These are phyloP conservation scores for Leptomonas pyrrhocoris DNA, from an alignment of 208 protist genomes.

Conservation along the genomic window DNA sequence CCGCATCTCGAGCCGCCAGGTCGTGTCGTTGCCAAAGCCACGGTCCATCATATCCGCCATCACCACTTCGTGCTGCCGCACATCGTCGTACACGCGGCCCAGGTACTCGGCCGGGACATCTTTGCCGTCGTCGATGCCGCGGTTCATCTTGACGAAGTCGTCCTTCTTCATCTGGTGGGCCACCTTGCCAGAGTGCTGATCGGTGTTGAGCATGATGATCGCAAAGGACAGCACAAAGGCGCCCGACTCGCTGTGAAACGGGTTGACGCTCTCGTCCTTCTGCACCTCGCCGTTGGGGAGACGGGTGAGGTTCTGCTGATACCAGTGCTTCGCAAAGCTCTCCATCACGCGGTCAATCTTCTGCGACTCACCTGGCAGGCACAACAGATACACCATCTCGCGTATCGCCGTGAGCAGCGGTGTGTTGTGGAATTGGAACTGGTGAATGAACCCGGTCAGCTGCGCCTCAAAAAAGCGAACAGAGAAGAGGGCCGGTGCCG, in stretches of 20 bases:
- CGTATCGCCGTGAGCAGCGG: constrained; percentile 80
- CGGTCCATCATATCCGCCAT: constrained; percentile 89
- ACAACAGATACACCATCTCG: constrained; percentile 83
- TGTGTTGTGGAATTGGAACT: constrained; percentile 83
- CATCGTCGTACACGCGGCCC: constrained; percentile 91
- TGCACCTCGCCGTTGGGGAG: constrained; percentile 23
- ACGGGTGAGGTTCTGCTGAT: constrained; percentile 47
- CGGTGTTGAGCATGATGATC: constrained; percentile 99
- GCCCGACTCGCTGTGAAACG: constrained; percentile 77
- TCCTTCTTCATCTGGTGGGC: constrained; percentile 94
- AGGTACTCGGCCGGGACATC: constrained; percentile 91
- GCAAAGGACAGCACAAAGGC: constrained; percentile 97
- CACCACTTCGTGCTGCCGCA: constrained; percentile 91
- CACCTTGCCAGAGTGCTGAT: constrained; percentile 95
- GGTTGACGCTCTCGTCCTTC: constrained; percentile 65
- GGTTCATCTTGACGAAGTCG: constrained; percentile 95
- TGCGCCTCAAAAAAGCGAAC: constrained; percentile 78
- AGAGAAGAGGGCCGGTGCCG: constrained; percentile 53
- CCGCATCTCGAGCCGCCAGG: constrained; percentile 82
- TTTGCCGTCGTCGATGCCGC: constrained; percentile 95
- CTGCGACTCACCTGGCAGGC: constrained; percentile 92
- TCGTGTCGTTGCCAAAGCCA: constrained; percentile 81
- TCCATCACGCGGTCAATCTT: constrained; percentile 95
- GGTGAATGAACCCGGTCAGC: constrained; percentile 75
- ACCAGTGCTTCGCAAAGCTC: constrained; percentile 85